Evolutionary conservation across 768 basidiomycete genomes (phyloP), one percentile per base, ranked within the genome.

Genomic region (Mycena metata): DNA sequence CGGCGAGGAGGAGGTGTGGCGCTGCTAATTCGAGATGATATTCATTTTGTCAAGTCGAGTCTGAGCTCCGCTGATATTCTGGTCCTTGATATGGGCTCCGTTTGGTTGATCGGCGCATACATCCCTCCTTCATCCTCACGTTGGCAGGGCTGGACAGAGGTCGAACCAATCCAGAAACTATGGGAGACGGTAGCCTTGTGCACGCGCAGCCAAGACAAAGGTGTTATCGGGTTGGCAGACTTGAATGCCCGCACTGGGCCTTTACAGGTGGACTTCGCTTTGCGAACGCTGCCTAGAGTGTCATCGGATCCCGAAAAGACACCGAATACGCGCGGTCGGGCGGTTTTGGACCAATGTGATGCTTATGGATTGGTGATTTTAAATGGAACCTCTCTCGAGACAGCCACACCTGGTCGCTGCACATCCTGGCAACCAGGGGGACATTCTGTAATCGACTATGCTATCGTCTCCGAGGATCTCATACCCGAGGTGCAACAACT

Each of bases 81-180:
- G 35, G 56, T 66, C 10, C 23, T 66, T 4, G 64, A 66, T 30
- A 23, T 66, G 30, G 64, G 64, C 2, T 54, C 17, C 8, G 45
- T 64, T 24, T 64, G 62, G 62, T 21, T 66, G 26, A 55, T 66
- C 23, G 65, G 49, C 1, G 65, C 57, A 3, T 60, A 62, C 35
- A 62, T 62, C 2, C 56, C 57, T 8, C 64, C 64, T 3, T 15
- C 21, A 3, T 39, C 64, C 6, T 65, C 64, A 19, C 45, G 56
- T 24, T 66, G 57, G 64, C 57, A 51, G 42, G 57, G 51, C n/a
- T 66, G 64, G 64, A 66, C 64, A 3, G 57, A 66, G 6, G 57
- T 59, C n/a, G 57, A 49, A 4, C 64, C 56, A 3, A 16, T 66
- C 24, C 46, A 43, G 30, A 33, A 66, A 45, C 41, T 66, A 11